Conservation (phyloP, 495 filamentous ascomycete genomes). For the Penicillium fimorum region DNA sequence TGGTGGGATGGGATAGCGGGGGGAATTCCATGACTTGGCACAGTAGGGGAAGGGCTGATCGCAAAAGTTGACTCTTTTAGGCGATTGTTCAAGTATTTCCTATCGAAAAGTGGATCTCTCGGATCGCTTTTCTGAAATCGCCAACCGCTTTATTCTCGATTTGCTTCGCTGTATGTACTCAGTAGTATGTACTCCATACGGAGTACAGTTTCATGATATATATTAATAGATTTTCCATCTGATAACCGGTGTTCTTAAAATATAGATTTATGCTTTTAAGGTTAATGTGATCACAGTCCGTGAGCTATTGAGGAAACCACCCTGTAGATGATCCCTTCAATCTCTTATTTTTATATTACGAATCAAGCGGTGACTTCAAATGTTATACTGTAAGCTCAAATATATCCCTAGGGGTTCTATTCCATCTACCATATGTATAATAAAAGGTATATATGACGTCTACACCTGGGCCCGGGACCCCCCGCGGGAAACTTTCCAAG, state of each 20-base stretch:
- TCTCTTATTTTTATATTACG: not conserved
- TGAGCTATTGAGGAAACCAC: not conserved
- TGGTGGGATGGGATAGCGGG: not conserved
- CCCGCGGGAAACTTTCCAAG: not conserved
- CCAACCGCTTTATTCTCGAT: not conserved
- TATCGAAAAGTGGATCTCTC: conserved; percentile 1
- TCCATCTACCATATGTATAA: not conserved
- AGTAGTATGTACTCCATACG: not conserved
- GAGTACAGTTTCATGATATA: too few relatives aligned
- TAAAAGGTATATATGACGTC: conserved; percentile 15
- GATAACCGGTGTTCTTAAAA: too few relatives aligned
- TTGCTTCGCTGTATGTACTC: not conserved
- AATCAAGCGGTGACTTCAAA: not conserved
- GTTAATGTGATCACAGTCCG: too few relatives aligned
- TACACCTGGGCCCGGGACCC: too few relatives aligned
- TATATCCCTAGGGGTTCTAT: not conserved
- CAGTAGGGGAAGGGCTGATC: not conserved
- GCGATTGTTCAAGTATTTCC: not conserved
- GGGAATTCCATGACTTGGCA: not conserved
- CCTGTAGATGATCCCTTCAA: not conserved
- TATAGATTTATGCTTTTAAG: too few relatives aligned
- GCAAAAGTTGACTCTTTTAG: not conserved
- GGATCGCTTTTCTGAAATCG: not conserved
- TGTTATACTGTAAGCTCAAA: not conserved
- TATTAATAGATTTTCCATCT: too few relatives aligned